A percentile compares a stretch with the other conserved stretches of the same genome.
Conservation (phyloP, 805 yeast genomes). For the Hanseniaspora nectarophila region DNA sequence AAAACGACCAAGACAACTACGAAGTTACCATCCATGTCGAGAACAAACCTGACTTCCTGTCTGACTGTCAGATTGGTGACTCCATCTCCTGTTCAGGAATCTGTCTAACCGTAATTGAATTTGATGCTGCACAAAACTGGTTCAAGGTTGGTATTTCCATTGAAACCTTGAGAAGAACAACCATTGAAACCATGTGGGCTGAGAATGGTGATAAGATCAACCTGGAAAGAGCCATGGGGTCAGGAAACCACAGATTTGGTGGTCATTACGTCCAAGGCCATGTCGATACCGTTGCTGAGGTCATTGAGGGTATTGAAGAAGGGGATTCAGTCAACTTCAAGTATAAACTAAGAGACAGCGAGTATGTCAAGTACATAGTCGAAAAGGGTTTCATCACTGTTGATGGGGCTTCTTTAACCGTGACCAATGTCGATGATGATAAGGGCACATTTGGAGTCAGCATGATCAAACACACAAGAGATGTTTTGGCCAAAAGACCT, state of each 20-base stretch:
- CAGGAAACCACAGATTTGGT: conserved; percentile 71
- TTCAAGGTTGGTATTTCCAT: conserved; percentile 91
- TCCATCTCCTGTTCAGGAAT: conserved; percentile 81
- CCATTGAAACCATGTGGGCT: conserved; percentile 49
- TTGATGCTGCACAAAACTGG: conserved; percentile 31
- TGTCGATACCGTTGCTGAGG: conserved; percentile 75
- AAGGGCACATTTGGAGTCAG: conserved; percentile 58
- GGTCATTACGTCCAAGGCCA: conserved; percentile 98
- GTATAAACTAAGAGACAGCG: conserved; percentile 54
- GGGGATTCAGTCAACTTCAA: conserved; percentile 68
- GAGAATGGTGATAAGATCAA: conserved; percentile 44
- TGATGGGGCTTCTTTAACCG: conserved; percentile 88
- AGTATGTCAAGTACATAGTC: conserved; percentile 60
- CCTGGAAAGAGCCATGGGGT: conserved; percentile 76
- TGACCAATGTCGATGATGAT: conserved; percentile 59
- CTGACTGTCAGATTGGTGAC: conserved; percentile 85
- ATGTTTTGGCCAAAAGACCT: conserved; percentile 50
- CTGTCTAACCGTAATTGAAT: conserved; percentile 86
- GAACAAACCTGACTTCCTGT: conserved; percentile 50
- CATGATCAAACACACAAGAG: conserved; percentile 87
- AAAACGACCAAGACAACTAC: conserved; percentile 45
- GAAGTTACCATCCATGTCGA: conserved; percentile 62
- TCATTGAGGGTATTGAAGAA: conserved; percentile 44
- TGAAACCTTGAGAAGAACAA: conserved; percentile 76
- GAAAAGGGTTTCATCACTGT: conserved; percentile 89